Evolutionary conservation across 2,329 filamentous ascomycete species (phyloP), one percentile per base, ranked within the genome.

Genomic region (Didymella lethalis): DNA sequence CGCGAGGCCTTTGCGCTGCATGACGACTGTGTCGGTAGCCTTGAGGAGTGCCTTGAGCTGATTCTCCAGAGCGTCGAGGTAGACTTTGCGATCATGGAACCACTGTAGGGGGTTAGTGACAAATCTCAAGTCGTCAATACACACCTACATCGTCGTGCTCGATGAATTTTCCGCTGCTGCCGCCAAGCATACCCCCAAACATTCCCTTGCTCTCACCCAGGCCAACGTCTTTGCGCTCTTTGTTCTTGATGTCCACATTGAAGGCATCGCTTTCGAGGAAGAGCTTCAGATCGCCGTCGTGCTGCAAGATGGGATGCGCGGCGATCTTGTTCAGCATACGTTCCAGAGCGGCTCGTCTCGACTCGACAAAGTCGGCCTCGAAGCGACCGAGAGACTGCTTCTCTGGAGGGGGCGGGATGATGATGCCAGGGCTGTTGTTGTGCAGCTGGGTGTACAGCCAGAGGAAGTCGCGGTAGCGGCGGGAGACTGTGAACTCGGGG

Each of bases 271-370:
- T 98, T 79, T 99, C 95, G 14, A 99, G 82, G 78, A 99, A 99
- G 5, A 98, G 88, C 81, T 99, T 99, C 62, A 99, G 80, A 73
- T 99, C 95, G 6, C 86, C 88, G 73, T 99, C 95, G 70, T 97
- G 92, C 75, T 98, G 95, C 65, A 99, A 82, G 32, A 93, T 91
- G 7, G 92, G 90, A 76, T 99, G 95, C 11, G 88, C 86, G 2
- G 94, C 92, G 60, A 88, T 95, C 83, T 97, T 98, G 85, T 97
- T 98, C 54, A 97, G 83, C 95, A 99, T 99, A 75, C 95, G 92
- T 79, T 99, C 95, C 58, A 99, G 81, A 14, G 95, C 95, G 62
- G 93, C 91, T 68, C 95, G 87, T 70, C 95, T 85, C 43, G 91
- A 92, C 78, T 99, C 95, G 63, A 99, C 93, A 78, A 99, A 99